Base-by-base conservation (phyloP, 2,329 filamentous ascomycete species). In the Fusarium keratoplasticum region DNA sequence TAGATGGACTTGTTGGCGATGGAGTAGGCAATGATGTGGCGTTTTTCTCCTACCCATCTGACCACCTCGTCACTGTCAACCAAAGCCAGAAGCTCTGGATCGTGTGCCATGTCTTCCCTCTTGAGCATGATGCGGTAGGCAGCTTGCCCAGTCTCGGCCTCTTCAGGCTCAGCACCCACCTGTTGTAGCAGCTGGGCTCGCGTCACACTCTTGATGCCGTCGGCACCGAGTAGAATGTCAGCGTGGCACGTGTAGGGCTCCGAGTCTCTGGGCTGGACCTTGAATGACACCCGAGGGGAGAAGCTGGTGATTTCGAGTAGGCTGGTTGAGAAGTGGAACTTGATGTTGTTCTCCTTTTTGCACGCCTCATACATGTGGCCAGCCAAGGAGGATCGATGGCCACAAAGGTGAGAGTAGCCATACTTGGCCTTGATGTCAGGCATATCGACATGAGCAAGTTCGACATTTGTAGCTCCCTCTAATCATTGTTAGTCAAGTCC, bases 381-480 rank as follows among this genome's bases (percentile, higher is more conserved):
- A 8, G 94, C 93, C 6, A 96, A 87, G 6, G 91, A 93, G 0
- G 92, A 87, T 36, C 94, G 89, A 80, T 96, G 94, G 8, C 93
- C 94, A 18, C 94, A 93, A 87, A 94, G 94, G 82, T 96, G 94
- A 1, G 93, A 90, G 80, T 92, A 95, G 22, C 89, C 89, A 78
- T 95, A 96, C 40, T 89, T 90, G 5, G 88, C 83, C 61, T 88
- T 85, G 72, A 96, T 90, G 75, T 94, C 91, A 25, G 86, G 85
- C 78, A 96, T 88, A 64, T 91, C 86, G 52, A 96, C 93, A 75
- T 93, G 90, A 4, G 89, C 91, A 4, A 96, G 88, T 80, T 95
- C 93, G 3, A 84, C 83, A 79, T 95, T 89, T 5, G 89, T 91
- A 31, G 91, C 87, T n/a, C 94, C 94, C 83, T 95, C 89, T 87